Evolutionary conservation across 495 filamentous ascomycete species (phyloP).

Genomic region (Podospora bellae-mahoneyi): DNA sequence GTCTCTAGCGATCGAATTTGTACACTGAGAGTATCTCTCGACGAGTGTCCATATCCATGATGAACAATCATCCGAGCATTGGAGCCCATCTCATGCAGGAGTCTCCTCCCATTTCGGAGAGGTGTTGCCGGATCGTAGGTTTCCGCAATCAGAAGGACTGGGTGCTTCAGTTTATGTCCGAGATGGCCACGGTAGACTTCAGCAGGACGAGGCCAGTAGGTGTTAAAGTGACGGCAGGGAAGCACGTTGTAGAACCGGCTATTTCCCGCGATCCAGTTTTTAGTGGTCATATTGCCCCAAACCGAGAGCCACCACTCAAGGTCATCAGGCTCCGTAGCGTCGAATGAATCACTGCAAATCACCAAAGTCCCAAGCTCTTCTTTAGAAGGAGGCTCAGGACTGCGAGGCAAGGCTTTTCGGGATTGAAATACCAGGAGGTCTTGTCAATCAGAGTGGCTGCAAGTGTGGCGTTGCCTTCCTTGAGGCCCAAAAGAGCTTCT

Average conservation of each 20-base stretch:
- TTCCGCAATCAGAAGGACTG: conserved; percentile 45
- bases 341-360: conserved; percentile 44
- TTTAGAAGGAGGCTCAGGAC: conserved; percentile 27
- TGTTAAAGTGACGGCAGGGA: conserved; percentile 41
- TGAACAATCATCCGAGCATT: conserved; percentile 46
- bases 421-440: conserved; percentile 39
- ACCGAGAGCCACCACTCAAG: conserved; percentile 43
- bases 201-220: conserved; percentile 43
- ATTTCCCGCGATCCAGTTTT: conserved; percentile 45
- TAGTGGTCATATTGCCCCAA: conserved; percentile 43
- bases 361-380: conserved; percentile 38
- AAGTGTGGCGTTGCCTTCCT: conserved; percentile 42
- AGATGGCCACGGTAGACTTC: conserved; percentile 46
- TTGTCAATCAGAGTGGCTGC: conserved; percentile 34
- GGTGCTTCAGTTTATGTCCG: conserved; percentile 39
- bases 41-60: conserved; percentile 48
- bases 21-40: conserved; percentile 43
- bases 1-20: conserved; percentile 35
- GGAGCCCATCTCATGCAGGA: conserved; percentile 41
- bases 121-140: conserved; percentile 49
- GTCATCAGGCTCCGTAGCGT: conserved; percentile 39
- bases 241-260: conserved; percentile 42
- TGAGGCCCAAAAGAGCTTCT: conserved; percentile 39
- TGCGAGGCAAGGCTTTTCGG: conserved; percentile 31
- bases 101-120: conserved; percentile 43